phyloP scores from a whole-genome alignment of 192 early-diverging fungal genomes.

The Backusella westeae region DNA sequence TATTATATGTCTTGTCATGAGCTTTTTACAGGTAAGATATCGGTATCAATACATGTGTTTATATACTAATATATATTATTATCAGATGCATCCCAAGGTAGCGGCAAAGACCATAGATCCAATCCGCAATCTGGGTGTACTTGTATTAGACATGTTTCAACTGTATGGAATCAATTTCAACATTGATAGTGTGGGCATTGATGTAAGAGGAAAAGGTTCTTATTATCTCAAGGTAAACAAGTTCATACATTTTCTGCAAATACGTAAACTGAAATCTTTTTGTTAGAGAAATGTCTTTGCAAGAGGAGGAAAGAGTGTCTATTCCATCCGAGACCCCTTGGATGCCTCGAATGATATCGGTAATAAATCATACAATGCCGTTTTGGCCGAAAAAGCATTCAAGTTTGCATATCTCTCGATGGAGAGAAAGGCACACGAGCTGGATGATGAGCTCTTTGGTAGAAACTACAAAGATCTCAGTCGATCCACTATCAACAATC shows the following conservation, averaged over 20 bases:
- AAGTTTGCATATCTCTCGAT: neutral
- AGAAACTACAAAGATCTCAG: neutral
- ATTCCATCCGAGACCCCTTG: slow-evolving; percentile 54
- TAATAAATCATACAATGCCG: slow-evolving; percentile 15
- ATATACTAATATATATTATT: neutral
- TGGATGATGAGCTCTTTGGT: neutral
- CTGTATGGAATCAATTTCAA: slow-evolving; percentile 84
- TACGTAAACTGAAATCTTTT: neutral
- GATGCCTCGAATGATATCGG: slow-evolving; percentile 55
- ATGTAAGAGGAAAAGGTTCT: slow-evolving; percentile 48
- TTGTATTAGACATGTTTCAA: slow-evolving; percentile 93
- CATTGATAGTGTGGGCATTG: slow-evolving; percentile 63
- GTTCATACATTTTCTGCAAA: neutral
- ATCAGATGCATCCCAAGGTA: slow-evolving; percentile 77
- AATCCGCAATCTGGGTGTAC: slow-evolving; percentile 74
- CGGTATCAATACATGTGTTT: no score
- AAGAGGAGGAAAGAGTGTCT: slow-evolving; percentile 11
- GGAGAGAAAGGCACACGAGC: neutral
- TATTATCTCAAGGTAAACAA: slow-evolving; percentile 50
- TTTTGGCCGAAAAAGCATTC: neutral
- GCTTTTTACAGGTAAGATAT: slow-evolving; percentile 68
- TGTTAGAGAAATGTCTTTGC: neutral
- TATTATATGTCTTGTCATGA: slow-evolving; percentile 69
- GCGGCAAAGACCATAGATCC: slow-evolving; percentile 60
- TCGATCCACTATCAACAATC: neutral